Evolutionary conservation across 805 yeast species (phyloP), one percentile per base, ranked within the genome.

Genomic region (Metschnikowia corniflorae): DNA sequence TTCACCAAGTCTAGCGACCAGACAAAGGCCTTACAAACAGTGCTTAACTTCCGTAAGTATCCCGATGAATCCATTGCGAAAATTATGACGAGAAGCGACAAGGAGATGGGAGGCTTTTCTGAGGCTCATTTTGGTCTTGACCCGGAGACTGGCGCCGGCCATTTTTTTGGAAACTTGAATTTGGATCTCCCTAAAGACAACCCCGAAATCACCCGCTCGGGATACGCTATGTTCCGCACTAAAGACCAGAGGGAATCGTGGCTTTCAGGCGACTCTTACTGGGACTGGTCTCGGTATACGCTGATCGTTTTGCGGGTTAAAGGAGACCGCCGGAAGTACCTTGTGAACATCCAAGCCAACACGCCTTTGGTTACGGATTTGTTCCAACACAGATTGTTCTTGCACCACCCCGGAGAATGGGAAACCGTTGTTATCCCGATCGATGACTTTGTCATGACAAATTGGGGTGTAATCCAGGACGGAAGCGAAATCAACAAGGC

Each of bases 181-280:
- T 45, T 71, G 61, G 50, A 62, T 60, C 44, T 68, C 75, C 78
- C 50, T 71, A 39, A 65, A 63, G 39, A 64, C 60, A 39, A 60
- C 13, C 53, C 58, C 6, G 61, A 61, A 61, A 39, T 48, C 37
- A 46, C 54, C 21, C 37, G 52, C 8, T 44, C 49, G 2, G 95
- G 95, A 5, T 78, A 78, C 65, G 86, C 94, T 24, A 85, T 86
- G 94, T 85, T 83, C 61, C 72, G 94, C 44, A 86, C 95, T 0
- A 73, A 67, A 47, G 86, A 84, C 52, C 76, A 75, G 56, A 68
- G 70, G 34, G 52, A 48, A 21, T 39, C 47, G 22, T 48, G 54
- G 54, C 35, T 50, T 9, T 64, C 56, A 68, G 77, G 73, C 8
- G 56, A 65, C 42, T 52, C 61, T 27, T 67, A 60, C 63, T 80